phyloP scores from a whole-genome alignment of 257 asterid genomes.

The Solanum corneliomulleri region DNA sequence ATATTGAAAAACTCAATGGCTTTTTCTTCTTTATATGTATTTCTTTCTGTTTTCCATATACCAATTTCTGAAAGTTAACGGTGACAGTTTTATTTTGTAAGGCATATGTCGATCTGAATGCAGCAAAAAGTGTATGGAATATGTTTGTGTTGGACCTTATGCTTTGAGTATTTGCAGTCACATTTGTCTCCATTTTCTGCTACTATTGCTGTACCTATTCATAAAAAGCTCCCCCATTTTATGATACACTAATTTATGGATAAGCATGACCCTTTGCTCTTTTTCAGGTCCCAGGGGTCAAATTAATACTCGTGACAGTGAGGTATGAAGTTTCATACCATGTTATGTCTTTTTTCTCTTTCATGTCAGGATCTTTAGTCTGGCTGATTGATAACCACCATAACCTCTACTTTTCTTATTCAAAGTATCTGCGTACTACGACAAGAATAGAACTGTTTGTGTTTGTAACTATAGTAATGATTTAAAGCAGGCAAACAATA shows the following conservation, averaged over 20 bases:
- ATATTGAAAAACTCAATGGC: neutral
- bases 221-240: neutral
- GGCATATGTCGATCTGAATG: neutral
- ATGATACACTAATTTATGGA: neutral
- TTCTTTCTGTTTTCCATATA: neutral
- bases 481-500: neutral
- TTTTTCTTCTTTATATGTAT: neutral
- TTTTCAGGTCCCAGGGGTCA: conserved; percentile 62
- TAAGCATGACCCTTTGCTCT: neutral
- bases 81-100: neutral
- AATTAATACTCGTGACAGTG: conserved; percentile 44
- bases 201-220: neutral
- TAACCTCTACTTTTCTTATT: neutral
- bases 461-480: neutral
- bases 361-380: neutral
- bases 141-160: neutral
- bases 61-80: neutral
- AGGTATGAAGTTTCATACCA: conserved; percentile 29
- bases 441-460: neutral
- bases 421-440: neutral
- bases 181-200: neutral
- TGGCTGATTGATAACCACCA: conserved; percentile 5
- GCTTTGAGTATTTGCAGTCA: neutral
- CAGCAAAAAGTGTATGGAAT: neutral
- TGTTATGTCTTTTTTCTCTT: neutral